Base-by-base conservation (phyloP, 805 yeast species). In the Teunomyces barrocoloradensis region DNA sequence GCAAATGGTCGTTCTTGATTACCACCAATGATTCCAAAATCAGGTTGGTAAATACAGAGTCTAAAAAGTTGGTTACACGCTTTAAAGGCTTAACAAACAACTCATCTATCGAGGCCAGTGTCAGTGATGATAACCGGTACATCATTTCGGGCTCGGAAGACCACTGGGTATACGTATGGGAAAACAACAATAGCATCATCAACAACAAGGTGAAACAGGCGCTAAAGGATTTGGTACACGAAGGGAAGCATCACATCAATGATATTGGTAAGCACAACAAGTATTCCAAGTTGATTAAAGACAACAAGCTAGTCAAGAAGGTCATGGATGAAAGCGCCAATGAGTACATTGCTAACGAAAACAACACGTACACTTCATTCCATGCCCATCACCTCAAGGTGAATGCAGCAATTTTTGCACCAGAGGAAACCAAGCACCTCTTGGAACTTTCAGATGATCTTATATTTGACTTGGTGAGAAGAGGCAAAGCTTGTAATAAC, bases 91-190 rank as follows among this genome's bases (percentile, higher is more conserved):
- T 80, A 46, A 77, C 80, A 29, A 89, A 89, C 63, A 78, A 77
- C 45, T 80, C 92, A 4, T 89, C 88, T 36, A 85, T 87, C 43
- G 73, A 74, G 10, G 96, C 96, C 0, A 65, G 79, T 0, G 59
- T 79, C 2, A 79, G 84, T 20, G 88, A 81, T 44, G 82, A 82
- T 55, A 66, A 73, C 44, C 58, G 67, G 10, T 80, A 79, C 57
- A 76, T 90, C 5, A 75, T 90, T 6, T 75, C 87, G 6, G 96
- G 96, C 0, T 86, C 95, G 10, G 97, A 91, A 61, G 94, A 91
- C 66, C 89, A 87, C 55, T 82, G 90, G 82, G 80, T 87, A 11
- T 91, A 90, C 59, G 68, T 88, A 10, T 92, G 98, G 98, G 76
- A 78, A 46, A 64, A 73, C 54, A 67, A 72, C 52, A 70, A 72